Evolutionary conservation across 164 flowering plant species (phyloP), one percentile per base, ranked within the genome.

Genomic region (Tetracentron sinense): DNA sequence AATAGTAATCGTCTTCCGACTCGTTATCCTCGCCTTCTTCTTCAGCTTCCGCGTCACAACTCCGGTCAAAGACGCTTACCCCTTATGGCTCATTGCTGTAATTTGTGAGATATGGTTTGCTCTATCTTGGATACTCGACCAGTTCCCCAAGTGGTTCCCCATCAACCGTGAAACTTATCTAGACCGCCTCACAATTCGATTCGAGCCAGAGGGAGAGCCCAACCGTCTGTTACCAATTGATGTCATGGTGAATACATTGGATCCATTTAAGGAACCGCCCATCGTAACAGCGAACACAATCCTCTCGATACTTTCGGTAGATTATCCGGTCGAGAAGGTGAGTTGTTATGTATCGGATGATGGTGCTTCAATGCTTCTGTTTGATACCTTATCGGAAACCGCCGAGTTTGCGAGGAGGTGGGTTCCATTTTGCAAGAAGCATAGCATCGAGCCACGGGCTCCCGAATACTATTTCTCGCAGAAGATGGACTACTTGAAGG

Each of bases 21-120:
- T 93, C 19, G 56, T 89, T 26, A 66, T 89, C 47, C 87, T 93
- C 0, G 69, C 44, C 46, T 87, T 90, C 86, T 93, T 93, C 83
- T 74, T 93, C 64, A 96, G 85, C 16, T 93, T 90, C 57, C 84
- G 98, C 0, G 72, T 93, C 61, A 20, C 82, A 49, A 89, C 94
- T 3, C 98, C 97, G 1, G 96, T 97, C 3, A 25, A 67, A 2
- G 98, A 93, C 62, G 98, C 98, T 15, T 93, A 52, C 55, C 88
- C 97, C 0, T 66, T 93, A 10, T 93, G 98, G 98, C 77, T 90
- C 33, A 85, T 86, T 71, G 90, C 98, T 19, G 94, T 93, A 0
- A 83, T 90, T n/a, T 93, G 98, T 35, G 98, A 93, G 65, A 77
- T 85, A 54, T 93, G 98, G 98, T 93, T 93, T 61, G 98, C 87